Conservation (phyloP, 257 asterid genomes). For the Solanum sitiens region DNA sequence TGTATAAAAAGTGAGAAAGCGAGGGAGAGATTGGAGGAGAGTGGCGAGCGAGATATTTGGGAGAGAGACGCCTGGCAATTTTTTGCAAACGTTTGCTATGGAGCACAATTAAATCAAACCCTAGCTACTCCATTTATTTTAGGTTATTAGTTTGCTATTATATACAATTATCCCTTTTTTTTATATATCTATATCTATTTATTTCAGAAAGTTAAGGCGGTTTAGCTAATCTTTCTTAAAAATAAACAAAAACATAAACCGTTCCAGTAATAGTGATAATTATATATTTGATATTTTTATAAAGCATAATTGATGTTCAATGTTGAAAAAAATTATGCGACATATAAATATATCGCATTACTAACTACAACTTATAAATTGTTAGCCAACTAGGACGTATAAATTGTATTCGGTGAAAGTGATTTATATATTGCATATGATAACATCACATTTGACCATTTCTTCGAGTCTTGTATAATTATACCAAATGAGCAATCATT, state of each 20-base stretch:
- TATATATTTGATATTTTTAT: background rate
- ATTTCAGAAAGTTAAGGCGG: background rate
- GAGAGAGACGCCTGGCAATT: too few relatives aligned
- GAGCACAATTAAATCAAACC: too few relatives aligned
- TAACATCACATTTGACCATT: too few relatives aligned
- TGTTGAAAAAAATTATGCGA: background rate
- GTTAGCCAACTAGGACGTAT: background rate
- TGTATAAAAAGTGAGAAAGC: too few relatives aligned
- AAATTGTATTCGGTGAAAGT: background rate
- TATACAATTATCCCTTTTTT: too few relatives aligned
- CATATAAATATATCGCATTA: background rate
- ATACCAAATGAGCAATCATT: background rate
- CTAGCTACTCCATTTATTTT: too few relatives aligned
- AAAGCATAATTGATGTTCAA: background rate
- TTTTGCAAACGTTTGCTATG: too few relatives aligned
- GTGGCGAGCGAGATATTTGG: too few relatives aligned
- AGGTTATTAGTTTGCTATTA: too few relatives aligned
- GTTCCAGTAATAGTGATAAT: background rate
- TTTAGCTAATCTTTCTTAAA: background rate
- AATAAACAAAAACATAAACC: too few relatives aligned
- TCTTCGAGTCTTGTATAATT: background rate
- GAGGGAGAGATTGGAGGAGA: too few relatives aligned
- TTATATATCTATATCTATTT: background rate
- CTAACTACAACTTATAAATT: background rate
- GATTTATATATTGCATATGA: background rate